Conservation (phyloP, 768 basidiomycete genomes). For the Tylopilus felleus region DNA sequence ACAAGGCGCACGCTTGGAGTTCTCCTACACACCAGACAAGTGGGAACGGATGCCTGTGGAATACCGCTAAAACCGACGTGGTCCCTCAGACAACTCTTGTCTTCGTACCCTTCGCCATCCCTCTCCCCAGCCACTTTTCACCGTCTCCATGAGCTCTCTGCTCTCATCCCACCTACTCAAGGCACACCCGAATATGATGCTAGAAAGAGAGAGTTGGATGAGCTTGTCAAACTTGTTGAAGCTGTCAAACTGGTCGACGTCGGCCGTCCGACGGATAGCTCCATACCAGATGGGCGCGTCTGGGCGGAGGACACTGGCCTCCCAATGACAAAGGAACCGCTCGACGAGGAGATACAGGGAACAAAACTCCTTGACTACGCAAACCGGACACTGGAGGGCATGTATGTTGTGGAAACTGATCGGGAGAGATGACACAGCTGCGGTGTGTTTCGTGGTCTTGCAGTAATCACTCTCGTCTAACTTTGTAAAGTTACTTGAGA, state of each 20-base stretch:
- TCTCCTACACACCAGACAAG: slow-evolving; percentile 6
- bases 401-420: slow-evolving; percentile 60
- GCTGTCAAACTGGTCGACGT: slow-evolving; percentile 66
- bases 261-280: slow-evolving; percentile 24
- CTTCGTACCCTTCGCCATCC: slow-evolving; percentile 70
- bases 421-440: slow-evolving; percentile 20
- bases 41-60: slow-evolving; percentile 52
- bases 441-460: slow-evolving; percentile 4
- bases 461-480: background rate
- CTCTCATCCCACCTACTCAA: slow-evolving; percentile 61
- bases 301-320: slow-evolving; percentile 41
- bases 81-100: slow-evolving; percentile 75
- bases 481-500: background rate
- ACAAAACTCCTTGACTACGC: slow-evolving; percentile 50
- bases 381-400: slow-evolving; percentile 42
- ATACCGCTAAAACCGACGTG: slow-evolving; percentile 70
- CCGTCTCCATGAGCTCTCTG: slow-evolving; percentile 69
- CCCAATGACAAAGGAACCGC: slow-evolving; percentile 20
- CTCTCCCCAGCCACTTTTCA: slow-evolving; percentile 55
- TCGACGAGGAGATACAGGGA: slow-evolving; percentile 34
- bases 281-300: slow-evolving; percentile 40
- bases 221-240: slow-evolving; percentile 73
- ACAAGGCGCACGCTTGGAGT: background rate
- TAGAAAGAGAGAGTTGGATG: slow-evolving; percentile 61
- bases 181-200: slow-evolving; percentile 50